Conservation (phyloP, 2,329 filamentous ascomycete genomes). For the Ophiostoma quercus region DNA sequence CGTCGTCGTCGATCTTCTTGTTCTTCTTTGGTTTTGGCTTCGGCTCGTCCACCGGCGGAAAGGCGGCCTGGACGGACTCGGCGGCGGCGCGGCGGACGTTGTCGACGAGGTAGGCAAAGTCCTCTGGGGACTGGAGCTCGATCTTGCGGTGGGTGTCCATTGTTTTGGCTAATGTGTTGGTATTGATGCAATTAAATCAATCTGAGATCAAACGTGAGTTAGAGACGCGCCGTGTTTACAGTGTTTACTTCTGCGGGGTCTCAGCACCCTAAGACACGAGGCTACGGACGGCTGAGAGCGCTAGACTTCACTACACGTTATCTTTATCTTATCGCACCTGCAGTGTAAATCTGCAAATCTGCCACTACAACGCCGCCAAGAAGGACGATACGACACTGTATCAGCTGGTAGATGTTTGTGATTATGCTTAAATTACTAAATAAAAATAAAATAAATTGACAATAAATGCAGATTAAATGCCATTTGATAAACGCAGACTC, state of each 20-base stretch:
- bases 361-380: not conserved
- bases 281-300: not conserved
- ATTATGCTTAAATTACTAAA: too few relatives aligned
- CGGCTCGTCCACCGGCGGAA: constrained; percentile 54
- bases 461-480: too few relatives aligned
- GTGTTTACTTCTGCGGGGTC: constrained; percentile 1
- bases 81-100: constrained; percentile 65
- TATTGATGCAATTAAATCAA: not conserved
- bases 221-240: not conserved
- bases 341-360: constrained; percentile 3
- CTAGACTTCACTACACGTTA: not conserved
- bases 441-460: too few relatives aligned
- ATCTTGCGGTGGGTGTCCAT: constrained; percentile 62
- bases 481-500: too few relatives aligned
- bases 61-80: constrained; percentile 60
- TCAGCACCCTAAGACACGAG: not conserved
- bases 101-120: constrained; percentile 63
- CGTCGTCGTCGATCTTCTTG: constrained; percentile 40
- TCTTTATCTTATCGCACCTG: constrained; percentile 5
- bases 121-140: constrained; percentile 71
- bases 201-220: not conserved
- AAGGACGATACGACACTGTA: not conserved
- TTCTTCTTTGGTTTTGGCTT: not conserved
- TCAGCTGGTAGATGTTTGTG: not conserved
- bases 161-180: not conserved